Base-by-base conservation (phyloP, 257 asterid genomes). In the Henckelia pumila region DNA sequence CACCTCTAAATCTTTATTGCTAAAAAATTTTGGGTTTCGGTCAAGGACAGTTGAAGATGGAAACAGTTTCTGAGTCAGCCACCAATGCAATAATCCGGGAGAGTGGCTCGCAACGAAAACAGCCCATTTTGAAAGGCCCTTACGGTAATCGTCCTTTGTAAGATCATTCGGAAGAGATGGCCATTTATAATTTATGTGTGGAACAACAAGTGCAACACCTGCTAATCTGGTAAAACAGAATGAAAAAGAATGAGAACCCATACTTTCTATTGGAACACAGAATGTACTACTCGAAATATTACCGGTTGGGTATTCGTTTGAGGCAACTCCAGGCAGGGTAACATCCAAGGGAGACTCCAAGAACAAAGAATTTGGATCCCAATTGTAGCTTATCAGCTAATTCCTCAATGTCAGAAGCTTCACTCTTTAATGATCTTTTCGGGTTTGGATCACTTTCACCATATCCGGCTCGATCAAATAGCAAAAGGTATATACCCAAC, bases 371-470 rank as follows among this genome's bases (percentile, higher is more conserved):
- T 67, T 73, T 86, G 49, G 91, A 69, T 63, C 98, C 98, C 56
- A 86, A 49, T 69, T 84, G 80, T 56, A 93, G 60, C 66, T 75
- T 82, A 75, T 93, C 97, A 22, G 95, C 99, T 30, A 93, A 80
- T 76, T 93, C 97, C 56, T 90, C 92, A 17, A 93, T 88, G 75
- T 93, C 99, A 21, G 86, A 84, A 9, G 96, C 90, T 69, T 88
- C 95, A 56, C 89, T 93, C 72, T 85, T 90, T 22, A 90, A 61
- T 1, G 97, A 81, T 28, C 95, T 80, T 64, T 78, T 82, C 24
- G 94, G 88, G 73, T 92, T 86, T 40, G 93, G 95, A 77, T 88
- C 95, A 64, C 99, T 93, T 55, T 93, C 95, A 3, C 99, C 97
- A 78, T 93, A 93, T 57, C 99, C 99, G 5, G 99, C 95, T 72